Percentiles rank a stretch among this genome's conserved stretches.
Conservation (phyloP, 1,139 yeast species). For the Entelexis paramagnoliae region DNA sequence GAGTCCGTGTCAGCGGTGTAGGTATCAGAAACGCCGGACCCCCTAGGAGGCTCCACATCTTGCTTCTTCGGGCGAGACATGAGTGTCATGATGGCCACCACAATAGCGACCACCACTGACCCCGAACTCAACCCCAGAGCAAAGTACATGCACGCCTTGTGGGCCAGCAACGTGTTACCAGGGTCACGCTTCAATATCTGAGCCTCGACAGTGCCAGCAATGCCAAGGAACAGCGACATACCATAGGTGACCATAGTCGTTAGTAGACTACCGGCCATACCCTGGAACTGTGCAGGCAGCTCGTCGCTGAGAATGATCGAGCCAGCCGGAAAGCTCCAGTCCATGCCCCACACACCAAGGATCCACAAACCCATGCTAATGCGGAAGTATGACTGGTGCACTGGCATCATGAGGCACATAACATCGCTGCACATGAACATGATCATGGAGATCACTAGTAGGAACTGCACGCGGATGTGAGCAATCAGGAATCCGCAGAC, state of each 20-base stretch:
- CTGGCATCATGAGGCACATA: slow-evolving; percentile 40
- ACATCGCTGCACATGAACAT: slow-evolving; percentile 39
- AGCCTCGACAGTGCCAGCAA: slow-evolving; percentile 46
- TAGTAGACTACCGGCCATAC: slow-evolving; percentile 54
- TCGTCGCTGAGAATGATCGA: slow-evolving; percentile 42
- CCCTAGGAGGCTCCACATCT: not conserved
- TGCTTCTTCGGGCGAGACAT: not conserved
- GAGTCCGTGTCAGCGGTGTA: not conserved
- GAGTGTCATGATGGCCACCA: slow-evolving; percentile 16
- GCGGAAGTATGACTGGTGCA: slow-evolving; percentile 44
- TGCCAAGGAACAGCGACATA: slow-evolving; percentile 51
- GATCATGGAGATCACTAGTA: slow-evolving; percentile 40
- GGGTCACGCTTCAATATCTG: slow-evolving; percentile 16
- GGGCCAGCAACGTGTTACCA: slow-evolving; percentile 13
- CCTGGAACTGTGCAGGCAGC: slow-evolving; percentile 49
- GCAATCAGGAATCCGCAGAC: slow-evolving; percentile 36
- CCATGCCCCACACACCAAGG: slow-evolving; percentile 50
- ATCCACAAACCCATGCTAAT: slow-evolving; percentile 42
- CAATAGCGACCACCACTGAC: slow-evolving; percentile 14
- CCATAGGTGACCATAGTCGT: slow-evolving; percentile 54
- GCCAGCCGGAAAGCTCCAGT: slow-evolving; percentile 55
- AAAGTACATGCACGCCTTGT: slow-evolving; percentile 17
- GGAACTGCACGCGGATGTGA: slow-evolving; percentile 35
- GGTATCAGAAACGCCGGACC: not conserved
- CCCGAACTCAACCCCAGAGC: slow-evolving; percentile 21